Evolutionary conservation across 2,329 filamentous ascomycete genomes (phyloP), one percentile per base, ranked within the genome.

Genomic region (Dissoconium aciculare): DNA sequence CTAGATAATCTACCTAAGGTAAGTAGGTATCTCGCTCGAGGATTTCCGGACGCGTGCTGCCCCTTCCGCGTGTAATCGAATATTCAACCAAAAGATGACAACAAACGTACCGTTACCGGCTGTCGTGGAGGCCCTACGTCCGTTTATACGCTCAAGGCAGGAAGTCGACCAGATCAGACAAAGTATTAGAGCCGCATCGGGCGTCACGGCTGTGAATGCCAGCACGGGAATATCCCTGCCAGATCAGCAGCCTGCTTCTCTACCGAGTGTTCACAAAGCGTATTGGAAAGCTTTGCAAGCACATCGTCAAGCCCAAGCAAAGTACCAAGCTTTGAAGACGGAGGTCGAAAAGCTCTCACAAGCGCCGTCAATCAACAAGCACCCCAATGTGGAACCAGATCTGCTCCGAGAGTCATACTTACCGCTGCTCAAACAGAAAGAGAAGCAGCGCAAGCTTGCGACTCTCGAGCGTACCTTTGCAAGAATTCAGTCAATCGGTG

Each of bases 31-130:
- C n/a, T n/a, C n/a, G n/a, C n/a, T n/a, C n/a, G n/a, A n/a, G n/a
- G n/a, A n/a, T n/a, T n/a, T n/a, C n/a, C n/a, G n/a, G n/a, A n/a
- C n/a, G n/a, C n/a, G n/a, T n/a, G n/a, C n/a, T n/a, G n/a, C n/a
- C n/a, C n/a, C n/a, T n/a, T n/a, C n/a, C n/a, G n/a, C n/a, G n/a
- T n/a, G n/a, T n/a, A n/a, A n/a, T n/a, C n/a, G n/a, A n/a, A n/a
- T n/a, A n/a, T n/a, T n/a, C n/a, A n/a, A n/a, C n/a, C n/a, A n/a
- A n/a, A n/a, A n/a, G n/a, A n/a, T n/a, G n/a, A n/a, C n/a, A n/a
- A n/a, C n/a, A n/a, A n/a, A n/a, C n/a, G n/a, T n/a, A n/a, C 47
- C 45, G 1, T 35, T 52, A n/a, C 47, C 49, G 15, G 38, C 40
- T 14, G 46, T 51, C 17, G 43, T 40, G n/a, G 37, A 44, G 30